Base-by-base conservation (phyloP, 139 green algal genomes). In the Chlorella sp. region DNA sequence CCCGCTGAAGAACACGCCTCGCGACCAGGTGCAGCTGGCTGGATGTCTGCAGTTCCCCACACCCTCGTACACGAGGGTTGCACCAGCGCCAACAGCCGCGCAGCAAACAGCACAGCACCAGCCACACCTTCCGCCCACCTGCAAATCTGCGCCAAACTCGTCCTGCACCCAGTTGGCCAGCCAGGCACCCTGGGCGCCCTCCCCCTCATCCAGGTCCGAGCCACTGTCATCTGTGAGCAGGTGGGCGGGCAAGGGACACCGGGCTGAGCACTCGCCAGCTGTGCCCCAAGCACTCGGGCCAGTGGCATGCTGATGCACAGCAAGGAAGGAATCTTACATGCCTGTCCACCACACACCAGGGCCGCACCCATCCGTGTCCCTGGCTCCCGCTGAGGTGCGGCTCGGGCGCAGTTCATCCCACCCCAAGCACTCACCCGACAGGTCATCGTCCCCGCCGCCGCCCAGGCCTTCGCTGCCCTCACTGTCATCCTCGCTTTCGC, bases 91-190 rank as follows among this genome's bases (percentile, higher is more conserved):
- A 65, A 16, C 7, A 9, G 56, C 56, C 56, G 22, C 22, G 64
- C 64, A 72, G 26, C 64, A 41, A 2, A 40, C 64, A 40, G 64
- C 30, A 22, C 64, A 41, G 64, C 62, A 38, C 62, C 62, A 69
- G 28, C 34, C 62, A 38, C 24, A 69, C 24, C 34, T 36, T 51
- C 13, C 7, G 36, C 36, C 16, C 36, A 46, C n/a, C 77, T 82
- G 76, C 54, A 84, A 64, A 44, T 84, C 79, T 2, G 32, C 79
- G 0, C 79, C 79, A 44, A 84, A 76, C 62, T 84, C 79, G 22
- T 84, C 43, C 79, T 75, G 64, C 56, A 72, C 64, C 79, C 79
- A 84, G 62, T 46, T 24, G 41, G 36, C 36, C 43, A 84, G 41
- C 79, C 79, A 84, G 40, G 64, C 79, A n/a, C 77, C 77, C 40